phyloP scores from a whole-genome alignment of 257 asterid species.

The Nicotiana tabacum region DNA sequence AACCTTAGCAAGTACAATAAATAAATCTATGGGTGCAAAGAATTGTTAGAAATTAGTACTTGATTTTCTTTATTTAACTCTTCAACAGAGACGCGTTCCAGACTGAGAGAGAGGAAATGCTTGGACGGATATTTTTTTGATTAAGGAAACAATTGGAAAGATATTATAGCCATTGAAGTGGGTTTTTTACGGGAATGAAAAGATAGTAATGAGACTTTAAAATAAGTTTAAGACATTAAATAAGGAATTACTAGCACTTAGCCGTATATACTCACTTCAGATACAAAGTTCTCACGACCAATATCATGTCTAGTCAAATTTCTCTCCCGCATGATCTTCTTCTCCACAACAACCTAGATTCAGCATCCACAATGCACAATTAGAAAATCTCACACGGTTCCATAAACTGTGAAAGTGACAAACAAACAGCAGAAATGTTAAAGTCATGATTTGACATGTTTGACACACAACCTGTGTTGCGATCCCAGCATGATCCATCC shows the following conservation, averaged over 20 bases:
- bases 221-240: background rate
- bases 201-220: background rate
- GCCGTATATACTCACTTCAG: slow-evolving; percentile 51
- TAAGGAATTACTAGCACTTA: background rate
- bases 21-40: slow-evolving; percentile 6
- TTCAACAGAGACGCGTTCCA: background rate
- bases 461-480: slow-evolving; percentile 77
- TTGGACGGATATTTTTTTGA: background rate
- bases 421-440: background rate
- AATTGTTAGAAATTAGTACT: background rate
- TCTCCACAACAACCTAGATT: slow-evolving; percentile 83
- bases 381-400: background rate
- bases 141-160: background rate
- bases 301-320: slow-evolving; percentile 75
- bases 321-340: slow-evolving; percentile 75
- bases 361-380: background rate
- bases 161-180: background rate
- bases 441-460: background rate
- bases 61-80: background rate
- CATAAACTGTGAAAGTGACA: background rate
- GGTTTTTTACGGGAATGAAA: background rate
- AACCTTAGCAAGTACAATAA: background rate
- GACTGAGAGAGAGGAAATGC: background rate
- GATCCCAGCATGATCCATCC: slow-evolving; percentile 97
- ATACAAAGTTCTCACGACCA: slow-evolving; percentile 65